Evolutionary conservation across 257 asterid species (phyloP).

Genomic region (Plectranthus barbatus): DNA sequence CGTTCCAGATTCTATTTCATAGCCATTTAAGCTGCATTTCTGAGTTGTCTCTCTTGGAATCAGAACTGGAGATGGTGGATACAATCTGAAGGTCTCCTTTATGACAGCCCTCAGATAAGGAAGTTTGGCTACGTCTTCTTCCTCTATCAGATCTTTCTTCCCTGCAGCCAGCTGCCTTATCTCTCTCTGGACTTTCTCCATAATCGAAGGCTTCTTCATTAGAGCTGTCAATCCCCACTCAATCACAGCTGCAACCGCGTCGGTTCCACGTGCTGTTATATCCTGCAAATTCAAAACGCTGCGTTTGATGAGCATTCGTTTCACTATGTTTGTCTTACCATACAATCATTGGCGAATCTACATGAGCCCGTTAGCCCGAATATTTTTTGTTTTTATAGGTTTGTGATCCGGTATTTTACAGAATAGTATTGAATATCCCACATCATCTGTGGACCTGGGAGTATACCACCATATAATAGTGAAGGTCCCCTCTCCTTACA

Average conservation of each 20-base stretch:
- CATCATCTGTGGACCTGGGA: too few relatives aligned
- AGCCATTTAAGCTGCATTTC: slow-evolving; percentile 9
- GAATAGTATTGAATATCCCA: too few relatives aligned
- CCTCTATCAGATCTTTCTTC: slow-evolving; percentile 5
- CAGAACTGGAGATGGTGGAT: too few relatives aligned
- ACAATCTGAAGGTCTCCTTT: slow-evolving; percentile 18
- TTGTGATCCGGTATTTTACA: too few relatives aligned
- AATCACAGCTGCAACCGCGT: slow-evolving; percentile 1
- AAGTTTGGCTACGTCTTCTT: slow-evolving; percentile 13
- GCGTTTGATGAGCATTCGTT: too few relatives aligned
- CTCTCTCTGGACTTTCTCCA: slow-evolving; percentile 24
- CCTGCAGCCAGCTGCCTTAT: slow-evolving; percentile 9
- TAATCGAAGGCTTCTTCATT: slow-evolving; percentile 7
- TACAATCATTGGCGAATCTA: too few relatives aligned
- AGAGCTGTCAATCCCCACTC: slow-evolving; percentile 27
- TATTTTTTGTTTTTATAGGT: too few relatives aligned
- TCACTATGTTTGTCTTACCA: too few relatives aligned
- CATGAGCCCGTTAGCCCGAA: too few relatives aligned
- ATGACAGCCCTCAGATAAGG: slow-evolving; percentile 23
- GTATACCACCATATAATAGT: too few relatives aligned
- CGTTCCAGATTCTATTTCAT: slow-evolving; percentile 19
- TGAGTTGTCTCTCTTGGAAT: slow-evolving; percentile 16
- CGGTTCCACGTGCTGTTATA: slow-evolving; percentile 21
- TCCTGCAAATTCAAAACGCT: slow-evolving; percentile 24
- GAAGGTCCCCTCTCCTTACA: too few relatives aligned